Evolutionary conservation across 495 filamentous ascomycete genomes (phyloP), one percentile per base, ranked within the genome.

Genomic region (Delitschia confertaspora): DNA sequence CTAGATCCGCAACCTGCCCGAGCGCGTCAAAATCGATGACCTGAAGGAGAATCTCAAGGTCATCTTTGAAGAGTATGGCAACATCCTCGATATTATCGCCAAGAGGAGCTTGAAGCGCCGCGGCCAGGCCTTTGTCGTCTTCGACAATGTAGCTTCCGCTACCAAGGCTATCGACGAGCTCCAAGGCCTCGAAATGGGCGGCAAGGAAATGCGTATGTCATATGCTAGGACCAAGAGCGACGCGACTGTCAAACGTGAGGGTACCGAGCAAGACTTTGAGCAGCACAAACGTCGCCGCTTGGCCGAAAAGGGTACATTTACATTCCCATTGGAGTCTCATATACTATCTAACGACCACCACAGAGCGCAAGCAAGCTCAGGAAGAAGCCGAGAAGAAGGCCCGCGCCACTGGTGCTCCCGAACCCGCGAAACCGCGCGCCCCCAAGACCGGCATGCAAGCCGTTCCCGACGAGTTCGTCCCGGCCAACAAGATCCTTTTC

Each of bases 401-500:
- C 3, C 74, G 81, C 11, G 71, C 80, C 22, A 69, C 72, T 18
- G 67, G 67, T 3, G 65, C 64, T 2, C 58, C 69, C 34, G 67
- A 70, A 47, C 63, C 74, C 33, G 68, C 72, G 26, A 42, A 65
- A 17, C 67, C 68, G 20, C 79, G 84, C 19, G 79, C 83, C 3
- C 64, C 74, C 53, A 94, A 93, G 68, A 73, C 80, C 9, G 83
- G 82, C 20, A 77, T 80, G 10, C 85, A 80, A 18, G 82, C 93
- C 34, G 78, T 96, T 11, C 91, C 91, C 2, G 93, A 95, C 73
- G 91, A 99, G 65, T 96, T 93, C 60, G 76, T 96, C 0, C 91
- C 88, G 2, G 89, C 93, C 33, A 99, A 96, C 73, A 93, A 93
- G 66, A 91, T 86, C 47, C 73, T 99, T n/a, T 94, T 96, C 71